These are phyloP conservation scores for Phycomyces blakesleeanus DNA, from an alignment of 192 early-diverging fungal genomes.

Conservation along the genomic window DNA sequence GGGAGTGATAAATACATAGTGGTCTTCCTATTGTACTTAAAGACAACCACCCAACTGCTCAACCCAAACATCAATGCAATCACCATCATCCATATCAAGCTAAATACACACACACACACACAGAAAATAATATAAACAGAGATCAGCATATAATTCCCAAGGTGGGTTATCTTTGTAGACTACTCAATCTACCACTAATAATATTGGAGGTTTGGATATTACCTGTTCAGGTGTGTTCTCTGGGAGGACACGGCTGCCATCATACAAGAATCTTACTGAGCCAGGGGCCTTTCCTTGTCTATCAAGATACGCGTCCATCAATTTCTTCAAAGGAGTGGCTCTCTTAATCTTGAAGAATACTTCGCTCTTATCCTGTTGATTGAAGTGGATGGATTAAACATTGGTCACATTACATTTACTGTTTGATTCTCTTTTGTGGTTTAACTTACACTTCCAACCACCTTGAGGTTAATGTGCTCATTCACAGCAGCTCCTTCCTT, in stretches of 20 bases:
- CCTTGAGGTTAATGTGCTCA: conserved; percentile 92
- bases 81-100: conserved; percentile 94
- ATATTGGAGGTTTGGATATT: too few relatives aligned
- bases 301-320: conserved; percentile 92
- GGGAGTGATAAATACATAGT: background rate
- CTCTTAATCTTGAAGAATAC: conserved; percentile 97
- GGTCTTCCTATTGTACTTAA: conserved; percentile 1
- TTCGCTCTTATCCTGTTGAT: conserved; percentile 68
- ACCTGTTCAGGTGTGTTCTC: conserved; percentile 82
- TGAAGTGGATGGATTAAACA: background rate
- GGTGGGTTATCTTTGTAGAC: background rate
- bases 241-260: conserved; percentile 81
- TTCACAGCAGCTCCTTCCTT: conserved; percentile 37
- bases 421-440: too few relatives aligned
- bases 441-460: conserved; percentile 78
- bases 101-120: conserved; percentile 22
- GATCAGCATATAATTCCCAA: background rate
- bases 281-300: conserved; percentile 75
- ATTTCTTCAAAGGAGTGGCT: conserved; percentile 81
- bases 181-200: background rate
- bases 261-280: conserved; percentile 88
- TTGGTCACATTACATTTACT: too few relatives aligned
- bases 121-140: background rate
- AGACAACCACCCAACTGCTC: conserved; percentile 91
- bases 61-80: conserved; percentile 92